phyloP scores from a whole-genome alignment of 371 early-diverging fungal genomes.

The Mucor racemosus region DNA sequence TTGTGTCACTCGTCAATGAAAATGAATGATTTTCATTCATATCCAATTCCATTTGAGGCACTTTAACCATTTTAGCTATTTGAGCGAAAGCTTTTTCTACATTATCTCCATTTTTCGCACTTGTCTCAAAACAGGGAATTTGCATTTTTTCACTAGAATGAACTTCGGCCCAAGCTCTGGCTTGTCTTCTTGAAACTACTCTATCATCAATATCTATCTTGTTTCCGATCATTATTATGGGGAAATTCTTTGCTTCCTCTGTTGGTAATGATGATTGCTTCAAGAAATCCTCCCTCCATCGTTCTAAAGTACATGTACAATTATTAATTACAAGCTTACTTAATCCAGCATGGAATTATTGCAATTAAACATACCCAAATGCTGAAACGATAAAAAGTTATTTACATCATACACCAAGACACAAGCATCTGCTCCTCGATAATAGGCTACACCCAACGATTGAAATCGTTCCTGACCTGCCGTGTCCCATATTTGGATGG shows the following conservation, averaged over 20 bases:
- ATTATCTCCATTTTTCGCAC: constrained; percentile 92
- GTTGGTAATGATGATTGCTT: constrained; percentile 66
- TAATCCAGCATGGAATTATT: background rate
- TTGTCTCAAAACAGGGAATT: constrained; percentile 90
- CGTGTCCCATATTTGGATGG: constrained; percentile 77
- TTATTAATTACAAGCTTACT: background rate
- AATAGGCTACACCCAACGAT: constrained; percentile 94
- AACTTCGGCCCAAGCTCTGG: constrained; percentile 56
- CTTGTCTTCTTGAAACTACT: constrained; percentile 67
- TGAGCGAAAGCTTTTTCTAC: constrained; percentile 90
- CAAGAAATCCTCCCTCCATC: constrained; percentile 93
- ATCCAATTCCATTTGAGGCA: constrained; percentile 61
- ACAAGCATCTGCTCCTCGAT: constrained; percentile 98
- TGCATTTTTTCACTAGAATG: constrained; percentile 49
- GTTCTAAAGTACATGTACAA: constrained; percentile 42
- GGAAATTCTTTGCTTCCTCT: constrained; percentile 85
- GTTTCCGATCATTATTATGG: constrained; percentile 90
- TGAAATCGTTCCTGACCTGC: constrained; percentile 97
- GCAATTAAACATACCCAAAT: constrained; percentile 62
- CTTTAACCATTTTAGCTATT: constrained; percentile 74
- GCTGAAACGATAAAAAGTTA: constrained; percentile 90
- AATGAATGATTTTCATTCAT: constrained; percentile 39
- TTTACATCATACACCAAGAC: constrained; percentile 96
- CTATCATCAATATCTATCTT: constrained; percentile 94
- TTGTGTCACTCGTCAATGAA: constrained; percentile 23